Evolutionary conservation across 371 early-diverging fungal genomes (phyloP).

Genomic region (Actinomortierella wolfii): DNA sequence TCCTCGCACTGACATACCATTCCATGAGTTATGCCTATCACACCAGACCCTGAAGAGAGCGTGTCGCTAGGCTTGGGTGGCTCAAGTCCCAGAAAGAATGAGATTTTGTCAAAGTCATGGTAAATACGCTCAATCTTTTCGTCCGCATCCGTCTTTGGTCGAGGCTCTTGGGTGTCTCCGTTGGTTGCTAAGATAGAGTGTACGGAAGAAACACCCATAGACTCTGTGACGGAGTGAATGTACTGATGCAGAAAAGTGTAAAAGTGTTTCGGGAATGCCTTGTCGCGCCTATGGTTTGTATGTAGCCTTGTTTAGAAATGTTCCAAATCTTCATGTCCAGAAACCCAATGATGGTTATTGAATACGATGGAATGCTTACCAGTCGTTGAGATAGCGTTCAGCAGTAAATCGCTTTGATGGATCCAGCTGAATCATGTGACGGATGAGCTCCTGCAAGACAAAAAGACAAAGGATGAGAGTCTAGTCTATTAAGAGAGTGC

Average conservation of each 20-base stretch:
- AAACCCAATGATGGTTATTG: too few species aligned
- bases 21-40: slow-evolving; percentile 4
- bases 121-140: slow-evolving; percentile 79
- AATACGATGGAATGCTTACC: too few species aligned
- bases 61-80: slow-evolving; percentile 6
- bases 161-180: slow-evolving; percentile 13
- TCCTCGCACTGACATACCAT: slow-evolving; percentile 2
- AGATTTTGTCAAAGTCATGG: slow-evolving; percentile 77
- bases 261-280: slow-evolving; percentile 79
- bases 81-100: slow-evolving; percentile 54
- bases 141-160: slow-evolving; percentile 65
- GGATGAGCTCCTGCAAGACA: slow-evolving; percentile 63
- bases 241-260: slow-evolving; percentile 81
- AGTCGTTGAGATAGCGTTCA: slow-evolving; percentile 69
- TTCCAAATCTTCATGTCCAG: too few species aligned
- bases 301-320: too few species aligned
- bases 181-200: slow-evolving; percentile 13
- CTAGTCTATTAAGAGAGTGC: too few species aligned
- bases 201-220: slow-evolving; percentile 46
- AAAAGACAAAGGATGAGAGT: background rate
- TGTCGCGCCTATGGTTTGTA: slow-evolving; percentile 58
- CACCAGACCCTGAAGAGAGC: background rate
- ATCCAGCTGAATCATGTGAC: slow-evolving; percentile 87
- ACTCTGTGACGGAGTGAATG: slow-evolving; percentile 71
- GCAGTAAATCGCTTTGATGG: slow-evolving; percentile 75